Base-by-base conservation (phyloP, 1,284 basidiomycete genomes). In the Mycena citricolor region DNA sequence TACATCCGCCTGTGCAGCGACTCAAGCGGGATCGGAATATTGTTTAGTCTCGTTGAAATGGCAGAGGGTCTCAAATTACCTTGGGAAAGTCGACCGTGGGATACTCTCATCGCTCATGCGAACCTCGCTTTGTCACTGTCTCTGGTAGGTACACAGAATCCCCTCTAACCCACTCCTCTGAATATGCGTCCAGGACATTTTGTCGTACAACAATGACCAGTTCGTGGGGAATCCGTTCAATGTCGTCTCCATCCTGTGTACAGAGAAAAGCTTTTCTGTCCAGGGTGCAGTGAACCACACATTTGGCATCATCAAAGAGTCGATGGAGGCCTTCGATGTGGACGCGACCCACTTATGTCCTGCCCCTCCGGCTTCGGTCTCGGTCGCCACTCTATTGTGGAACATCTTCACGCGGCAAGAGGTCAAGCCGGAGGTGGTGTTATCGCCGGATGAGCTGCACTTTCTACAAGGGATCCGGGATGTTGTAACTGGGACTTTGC, bases 1-100 rank as follows among this genome's bases (percentile, higher is more conserved):
- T 82, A 74, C 54, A 61, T 75, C 16, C 58, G 63, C 11, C 59
- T 71, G 14, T 62, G 76, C 30, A 65, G 73, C 20, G 67, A 76
- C 28, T 63, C 71, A 37, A 73, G 71, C 40, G 80, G 80, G 2
- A 59, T 73, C 16, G 63, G 65, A 39, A 66, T 82, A 57, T 61
- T 76, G 5, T 68, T 83, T 44, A 71, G 72, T 47, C 63, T 84
- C 41, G 64, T 81, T 28, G 73, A 82, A 49, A 70, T 79, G 48
- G 66, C 72, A 0, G 73, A 74, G 35, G 73, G 75, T 13, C 58
- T 80, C 14, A 53, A 59, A 28, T 42, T 77, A 8, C 66, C 73
- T 0, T 63, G 37, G 17, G 59, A 65, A 8, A 49, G 59, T 22
- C 62, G 63, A 8, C 51, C 56, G 13, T 47, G 79, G 12, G 49